Evolutionary conservation across 2,329 filamentous ascomycete species (phyloP).

Genomic region (Diaporthe citrichinensis): DNA sequence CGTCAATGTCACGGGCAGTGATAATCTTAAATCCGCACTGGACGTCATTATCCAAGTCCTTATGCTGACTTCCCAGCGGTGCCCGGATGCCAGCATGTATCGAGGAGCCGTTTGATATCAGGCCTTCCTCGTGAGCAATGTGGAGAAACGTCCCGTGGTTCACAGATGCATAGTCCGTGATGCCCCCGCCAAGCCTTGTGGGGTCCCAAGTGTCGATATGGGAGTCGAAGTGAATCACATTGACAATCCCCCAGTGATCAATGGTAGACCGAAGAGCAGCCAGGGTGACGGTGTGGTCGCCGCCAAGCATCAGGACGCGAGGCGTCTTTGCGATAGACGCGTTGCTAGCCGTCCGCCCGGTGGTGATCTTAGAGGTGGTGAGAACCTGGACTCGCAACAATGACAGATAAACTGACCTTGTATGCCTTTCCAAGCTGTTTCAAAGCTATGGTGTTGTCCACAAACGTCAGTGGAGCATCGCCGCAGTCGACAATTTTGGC

Average conservation of each 20-base stretch:
- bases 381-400: not conserved
- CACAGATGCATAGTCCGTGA: slow-evolving; percentile 70
- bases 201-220: slow-evolving; percentile 85
- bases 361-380: slow-evolving; percentile 39
- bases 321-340: slow-evolving; percentile 57
- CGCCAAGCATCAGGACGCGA: slow-evolving; percentile 73
- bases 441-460: slow-evolving; percentile 82
- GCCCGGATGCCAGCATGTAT: slow-evolving; percentile 73
- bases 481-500: slow-evolving; percentile 79
- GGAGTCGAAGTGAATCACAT: slow-evolving; percentile 75
- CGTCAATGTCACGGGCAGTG: slow-evolving; percentile 78
- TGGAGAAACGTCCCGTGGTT: slow-evolving; percentile 75
- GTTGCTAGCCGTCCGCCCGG: slow-evolving; percentile 55
- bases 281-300: slow-evolving; percentile 75
- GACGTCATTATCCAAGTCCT: slow-evolving; percentile 68
- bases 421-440: slow-evolving; percentile 81
- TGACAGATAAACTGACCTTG: slow-evolving; percentile 52
- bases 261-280: slow-evolving; percentile 74
- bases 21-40: slow-evolving; percentile 71
- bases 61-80: slow-evolving; percentile 59
- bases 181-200: slow-evolving; percentile 67
- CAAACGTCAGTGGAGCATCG: slow-evolving; percentile 82
- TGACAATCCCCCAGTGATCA: slow-evolving; percentile 69
- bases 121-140: slow-evolving; percentile 72
- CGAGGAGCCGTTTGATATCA: slow-evolving; percentile 67